Evolutionary conservation across 1,284 basidiomycete species (phyloP).

Genomic region (Takashimella koratensis): DNA sequence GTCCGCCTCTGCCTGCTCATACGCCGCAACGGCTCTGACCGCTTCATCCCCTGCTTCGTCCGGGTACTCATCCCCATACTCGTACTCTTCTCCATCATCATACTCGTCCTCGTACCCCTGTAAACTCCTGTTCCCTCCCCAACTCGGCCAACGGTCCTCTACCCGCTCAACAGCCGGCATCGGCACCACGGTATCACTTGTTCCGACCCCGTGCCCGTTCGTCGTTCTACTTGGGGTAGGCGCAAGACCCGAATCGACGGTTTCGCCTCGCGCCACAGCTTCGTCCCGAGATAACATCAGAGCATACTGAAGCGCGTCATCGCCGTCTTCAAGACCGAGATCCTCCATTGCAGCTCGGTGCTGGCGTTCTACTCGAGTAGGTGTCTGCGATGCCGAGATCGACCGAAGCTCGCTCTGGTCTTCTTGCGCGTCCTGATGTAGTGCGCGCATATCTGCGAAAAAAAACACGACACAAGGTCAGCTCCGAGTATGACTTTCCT

Average conservation of each 20-base stretch:
- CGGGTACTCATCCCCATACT: conserved; percentile 2
- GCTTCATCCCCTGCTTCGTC: conserved; percentile 16
- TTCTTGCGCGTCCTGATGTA: conserved; percentile 26
- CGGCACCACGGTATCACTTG: too few relatives aligned
- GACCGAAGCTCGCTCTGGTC: conserved; percentile 4
- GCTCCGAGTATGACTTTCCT: background rate
- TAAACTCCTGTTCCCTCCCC: too few relatives aligned
- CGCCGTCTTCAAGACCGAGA: conserved; percentile 35
- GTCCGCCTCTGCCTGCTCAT: conserved; percentile 19
- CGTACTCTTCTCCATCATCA: conserved; percentile 3
- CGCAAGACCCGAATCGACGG: background rate
- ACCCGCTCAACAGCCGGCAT: too few relatives aligned
- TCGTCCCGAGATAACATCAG: conserved; percentile 38
- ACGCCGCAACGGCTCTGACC: conserved; percentile 20
- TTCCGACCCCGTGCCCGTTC: background rate
- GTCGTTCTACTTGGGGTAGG: background rate
- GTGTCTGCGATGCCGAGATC: background rate
- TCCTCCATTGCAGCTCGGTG: conserved; percentile 29
- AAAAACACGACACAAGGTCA: too few relatives aligned
- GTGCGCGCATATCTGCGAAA: conserved; percentile 29
- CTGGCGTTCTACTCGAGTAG: conserved; percentile 7
- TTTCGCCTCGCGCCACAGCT: background rate
- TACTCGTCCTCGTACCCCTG: background rate
- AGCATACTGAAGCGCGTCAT: conserved; percentile 41
- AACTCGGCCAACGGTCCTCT: too few relatives aligned